Base-by-base conservation (phyloP, 1,284 basidiomycete genomes). In the Irpex rosettiformis region DNA sequence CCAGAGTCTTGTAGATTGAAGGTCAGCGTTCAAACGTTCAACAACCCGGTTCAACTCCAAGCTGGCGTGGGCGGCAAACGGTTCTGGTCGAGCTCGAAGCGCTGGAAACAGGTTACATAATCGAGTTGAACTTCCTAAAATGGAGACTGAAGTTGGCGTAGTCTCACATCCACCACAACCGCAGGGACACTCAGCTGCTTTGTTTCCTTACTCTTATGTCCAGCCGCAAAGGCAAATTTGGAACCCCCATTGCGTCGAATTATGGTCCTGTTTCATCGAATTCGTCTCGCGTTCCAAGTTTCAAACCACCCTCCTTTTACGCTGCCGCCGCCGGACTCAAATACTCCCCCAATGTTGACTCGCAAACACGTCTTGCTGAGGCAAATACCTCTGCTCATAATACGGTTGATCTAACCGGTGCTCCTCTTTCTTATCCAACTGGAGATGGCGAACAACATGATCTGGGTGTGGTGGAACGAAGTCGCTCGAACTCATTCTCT, bases 271-370 rank as follows among this genome's bases (percentile, higher is more conserved):
- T 37, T 16, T 37, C 33, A 37, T n/a, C n/a, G n/a, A 37, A 16
- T 8, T 27, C 21, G 8, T 55, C 58, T 52, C 58, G 54, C 13
- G 16, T 37, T 8, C 74, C 73, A 2, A 66, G 69, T 0, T 88
- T 84, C 63, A 70, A 81, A 16, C 85, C 86, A 6, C 85, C 86
- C 0, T 82, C 86, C 28, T 79, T 86, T 62, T 88, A 85, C 69
- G 86, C 86, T 21, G 82, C 82, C 1, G 85, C 84, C 1, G 84
- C 79, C 3, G 82, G 82, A 1, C 59, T 80, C 7, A 62, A 54
- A 33, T 30, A 33, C 28, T 54, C 52, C 18, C 52, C 52, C 11
- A 54, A 30, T 16, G 28, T 22, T 4, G 28, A 28, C 30, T 54
- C 29, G 28, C 27, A 13, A 7, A 27, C 21, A 11, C 28, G 28